Conservation (phyloP, 1,284 basidiomycete species). For the Ustilago curta region DNA sequence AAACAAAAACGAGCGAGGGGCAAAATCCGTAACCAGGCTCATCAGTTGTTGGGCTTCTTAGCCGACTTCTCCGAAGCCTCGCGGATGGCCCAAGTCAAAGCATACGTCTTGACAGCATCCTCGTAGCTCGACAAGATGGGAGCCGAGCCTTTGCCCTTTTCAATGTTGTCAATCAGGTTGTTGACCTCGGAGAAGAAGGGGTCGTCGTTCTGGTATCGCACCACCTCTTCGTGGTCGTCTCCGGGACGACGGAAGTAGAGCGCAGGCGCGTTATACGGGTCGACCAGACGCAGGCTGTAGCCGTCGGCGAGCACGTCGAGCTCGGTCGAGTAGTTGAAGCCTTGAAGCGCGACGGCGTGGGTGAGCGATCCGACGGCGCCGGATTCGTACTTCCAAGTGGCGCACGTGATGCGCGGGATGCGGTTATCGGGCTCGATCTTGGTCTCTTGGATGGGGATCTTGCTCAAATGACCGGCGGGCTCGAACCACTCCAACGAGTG, state of each 20-base stretch:
- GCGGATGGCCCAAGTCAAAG: conserved; percentile 67
- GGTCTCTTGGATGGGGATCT: conserved; percentile 83
- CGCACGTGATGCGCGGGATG: conserved; percentile 67
- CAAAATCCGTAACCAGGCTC: no score
- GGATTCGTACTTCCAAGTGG: conserved; percentile 67
- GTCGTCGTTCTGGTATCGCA: conserved; percentile 68
- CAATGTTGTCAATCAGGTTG: conserved; percentile 67
- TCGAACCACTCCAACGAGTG: conserved; percentile 68
- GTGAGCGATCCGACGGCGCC: conserved; percentile 68
- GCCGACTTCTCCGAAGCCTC: conserved; percentile 60
- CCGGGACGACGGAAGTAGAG: conserved; percentile 68
- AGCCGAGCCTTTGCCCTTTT: conserved; percentile 55
- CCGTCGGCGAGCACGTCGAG: conserved; percentile 67
- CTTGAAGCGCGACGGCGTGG: conserved; percentile 68
- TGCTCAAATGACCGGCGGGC: conserved; percentile 82
- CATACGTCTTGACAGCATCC: conserved; percentile 68
- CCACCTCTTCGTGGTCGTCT: conserved; percentile 69
- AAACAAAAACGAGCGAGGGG: no score
- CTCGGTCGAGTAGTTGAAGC: conserved; percentile 68
- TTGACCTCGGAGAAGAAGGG: conserved; percentile 69
- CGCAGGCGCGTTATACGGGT: conserved; percentile 68
- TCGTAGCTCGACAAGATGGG: conserved; percentile 64
- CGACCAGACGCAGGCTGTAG: conserved; percentile 65
- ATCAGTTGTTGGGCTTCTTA: conserved; percentile 34
- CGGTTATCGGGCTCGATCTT: conserved; percentile 74